Percentiles rank a stretch among this genome's conserved stretches.
Evolutionary conservation across 2,329 filamentous ascomycete genomes (phyloP).

Genomic region (Arthrobotrys sphaeroides): DNA sequence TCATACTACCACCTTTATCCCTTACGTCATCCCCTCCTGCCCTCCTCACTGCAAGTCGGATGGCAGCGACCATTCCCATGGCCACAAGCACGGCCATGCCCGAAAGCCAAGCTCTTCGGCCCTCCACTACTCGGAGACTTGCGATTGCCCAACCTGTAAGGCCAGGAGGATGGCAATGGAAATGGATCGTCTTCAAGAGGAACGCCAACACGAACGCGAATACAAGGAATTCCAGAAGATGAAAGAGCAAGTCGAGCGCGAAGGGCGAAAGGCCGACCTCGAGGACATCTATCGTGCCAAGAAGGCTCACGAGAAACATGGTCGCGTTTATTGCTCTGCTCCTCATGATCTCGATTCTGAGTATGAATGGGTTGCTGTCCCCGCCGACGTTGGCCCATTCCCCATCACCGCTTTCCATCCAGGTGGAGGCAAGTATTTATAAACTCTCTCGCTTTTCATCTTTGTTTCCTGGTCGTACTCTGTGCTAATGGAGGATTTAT

Average conservation of each 20-base stretch:
- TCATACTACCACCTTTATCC: constrained; percentile 44
- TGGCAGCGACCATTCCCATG: not conserved
- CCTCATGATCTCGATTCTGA: not conserved
- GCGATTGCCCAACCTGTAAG: constrained; percentile 44
- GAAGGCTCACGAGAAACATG: not conserved
- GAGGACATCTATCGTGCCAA: constrained; percentile 34
- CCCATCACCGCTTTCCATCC: constrained; percentile 34
- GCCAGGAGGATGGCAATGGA: constrained; percentile 36
- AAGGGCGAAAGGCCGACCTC: constrained; percentile 20
- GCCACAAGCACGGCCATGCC: not conserved
- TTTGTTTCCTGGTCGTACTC: not conserved
- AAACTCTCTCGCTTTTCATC: not conserved
- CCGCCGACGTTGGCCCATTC: too few relatives aligned
- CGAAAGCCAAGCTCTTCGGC: constrained; percentile 19
- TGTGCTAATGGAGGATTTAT: not conserved
- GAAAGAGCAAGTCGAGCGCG: constrained; percentile 36
- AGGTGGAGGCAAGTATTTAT: constrained; percentile 22
- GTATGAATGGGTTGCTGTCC: constrained; percentile 30
- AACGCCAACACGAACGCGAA: constrained; percentile 36
- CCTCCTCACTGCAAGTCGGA: constrained; percentile 1
- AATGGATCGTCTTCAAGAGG: constrained; percentile 44
- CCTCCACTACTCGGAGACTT: constrained; percentile 23
- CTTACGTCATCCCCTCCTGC: constrained; percentile 29
- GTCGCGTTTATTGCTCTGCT: not conserved
- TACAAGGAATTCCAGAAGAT: constrained; percentile 39